These are phyloP conservation scores for Meripilus lineatus DNA, from an alignment of 1,284 basidiomycete species.

Conservation along the genomic window DNA sequence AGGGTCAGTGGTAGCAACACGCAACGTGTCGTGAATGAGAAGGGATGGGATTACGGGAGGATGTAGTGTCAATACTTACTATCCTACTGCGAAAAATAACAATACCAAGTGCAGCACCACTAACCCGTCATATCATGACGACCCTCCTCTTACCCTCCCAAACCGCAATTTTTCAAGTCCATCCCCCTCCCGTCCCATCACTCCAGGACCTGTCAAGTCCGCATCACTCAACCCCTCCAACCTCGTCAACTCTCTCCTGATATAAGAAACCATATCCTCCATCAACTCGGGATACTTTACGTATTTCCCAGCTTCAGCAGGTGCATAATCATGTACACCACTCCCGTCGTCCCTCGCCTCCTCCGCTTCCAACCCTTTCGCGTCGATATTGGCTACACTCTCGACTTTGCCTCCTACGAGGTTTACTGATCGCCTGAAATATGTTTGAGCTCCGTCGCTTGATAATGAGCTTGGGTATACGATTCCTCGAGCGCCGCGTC, in stretches of 20 bases:
- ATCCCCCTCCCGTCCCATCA: constrained; percentile 23
- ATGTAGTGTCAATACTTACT: too few species aligned
- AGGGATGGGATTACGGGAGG: too few species aligned
- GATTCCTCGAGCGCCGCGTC: constrained; percentile 66
- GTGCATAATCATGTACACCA: constrained; percentile 67
- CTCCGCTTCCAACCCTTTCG: constrained; percentile 43
- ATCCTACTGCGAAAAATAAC: too few species aligned
- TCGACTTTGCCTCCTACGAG: constrained; percentile 59
- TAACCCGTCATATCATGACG: too few species aligned
- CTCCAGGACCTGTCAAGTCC: constrained; percentile 43
- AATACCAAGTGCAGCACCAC: too few species aligned
- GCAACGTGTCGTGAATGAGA: too few species aligned
- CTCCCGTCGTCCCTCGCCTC: constrained; percentile 60
- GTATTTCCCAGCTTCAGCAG: constrained; percentile 60
- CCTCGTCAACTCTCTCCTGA: constrained; percentile 73
- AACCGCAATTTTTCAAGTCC: constrained; percentile 24
- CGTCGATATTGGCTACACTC: constrained; percentile 49
- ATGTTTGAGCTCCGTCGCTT: constrained; percentile 12
- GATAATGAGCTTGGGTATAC: constrained; percentile 34
- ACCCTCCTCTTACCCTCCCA: constrained; percentile 17
- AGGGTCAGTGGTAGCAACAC: too few species aligned
- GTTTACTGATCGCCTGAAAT: constrained; percentile 61
- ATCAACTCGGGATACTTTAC: constrained; percentile 76
- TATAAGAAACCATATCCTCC: constrained; percentile 70
- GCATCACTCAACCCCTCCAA: constrained; percentile 73